phyloP scores from a whole-genome alignment of 306 rosid genomes.

The Fagus sylvatica region DNA sequence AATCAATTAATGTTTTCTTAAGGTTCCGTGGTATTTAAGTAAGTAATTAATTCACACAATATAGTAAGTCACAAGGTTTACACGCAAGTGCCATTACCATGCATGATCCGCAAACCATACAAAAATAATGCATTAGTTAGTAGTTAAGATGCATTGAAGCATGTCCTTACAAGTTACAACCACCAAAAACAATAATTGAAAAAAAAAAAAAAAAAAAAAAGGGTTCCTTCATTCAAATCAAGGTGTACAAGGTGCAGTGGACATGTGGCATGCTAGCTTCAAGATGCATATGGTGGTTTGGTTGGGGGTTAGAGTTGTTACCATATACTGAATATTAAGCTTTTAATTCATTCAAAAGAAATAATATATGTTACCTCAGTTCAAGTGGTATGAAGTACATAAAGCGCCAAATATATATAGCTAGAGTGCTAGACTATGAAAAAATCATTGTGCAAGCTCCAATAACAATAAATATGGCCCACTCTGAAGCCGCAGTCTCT shows the following conservation, averaged over 20 bases:
- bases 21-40: background rate
- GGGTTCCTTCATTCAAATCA: background rate
- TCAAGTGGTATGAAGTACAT: background rate
- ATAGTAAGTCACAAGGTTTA: background rate
- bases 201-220: background rate
- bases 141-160: background rate
- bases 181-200: background rate
- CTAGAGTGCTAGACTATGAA: too few species aligned
- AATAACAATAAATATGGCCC: background rate
- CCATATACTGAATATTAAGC: background rate
- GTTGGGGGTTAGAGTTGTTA: conserved; percentile 9
- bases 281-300: background rate
- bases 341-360: background rate
- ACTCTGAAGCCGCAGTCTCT: background rate
- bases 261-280: background rate
- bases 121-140: background rate
- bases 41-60: background rate
- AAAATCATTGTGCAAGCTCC: background rate
- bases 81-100: background rate
- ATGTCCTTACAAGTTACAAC: background rate
- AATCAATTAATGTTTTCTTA: background rate
- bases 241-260: background rate
- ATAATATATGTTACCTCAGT: too few species aligned
- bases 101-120: background rate
- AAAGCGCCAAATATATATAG: background rate